phyloP scores from a whole-genome alignment of 805 yeast genomes.

The Scheffersomyces ergatensis region DNA sequence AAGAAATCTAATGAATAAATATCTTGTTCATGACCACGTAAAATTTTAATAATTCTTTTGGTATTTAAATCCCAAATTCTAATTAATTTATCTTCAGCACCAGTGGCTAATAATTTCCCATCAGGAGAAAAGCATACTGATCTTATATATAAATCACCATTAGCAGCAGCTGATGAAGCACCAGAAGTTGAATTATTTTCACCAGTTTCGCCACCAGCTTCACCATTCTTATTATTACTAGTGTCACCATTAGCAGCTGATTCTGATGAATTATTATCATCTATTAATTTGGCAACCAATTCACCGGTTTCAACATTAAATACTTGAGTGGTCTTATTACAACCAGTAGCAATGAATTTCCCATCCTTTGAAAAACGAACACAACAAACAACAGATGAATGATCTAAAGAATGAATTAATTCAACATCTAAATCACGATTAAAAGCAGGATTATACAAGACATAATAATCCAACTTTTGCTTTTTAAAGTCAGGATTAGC shows the following conservation, averaged over 20 bases:
- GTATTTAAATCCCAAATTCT: constrained; percentile 94
- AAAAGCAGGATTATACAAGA: constrained; percentile 85
- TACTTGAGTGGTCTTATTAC: constrained; percentile 93
- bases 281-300: constrained; percentile 79
- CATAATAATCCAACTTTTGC: constrained; percentile 80
- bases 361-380: constrained; percentile 92
- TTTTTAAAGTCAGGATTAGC: constrained; percentile 78
- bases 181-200: constrained; percentile 22
- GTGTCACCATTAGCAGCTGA: constrained; percentile 46
- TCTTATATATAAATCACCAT: constrained; percentile 87
- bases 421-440: constrained; percentile 71
- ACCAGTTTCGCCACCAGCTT: constrained; percentile 27
- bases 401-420: constrained; percentile 85
- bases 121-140: constrained; percentile 97
- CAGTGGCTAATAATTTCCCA: constrained; percentile 86
- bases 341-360: constrained; percentile 91
- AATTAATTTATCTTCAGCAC: constrained; percentile 85
- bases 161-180: constrained; percentile 43
- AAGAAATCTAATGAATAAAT: constrained; percentile 93
- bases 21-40: constrained; percentile 96
- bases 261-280: constrained; percentile 51
- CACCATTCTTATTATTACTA: constrained; percentile 28
- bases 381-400: constrained; percentile 94
- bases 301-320: constrained; percentile 91
- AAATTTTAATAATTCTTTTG: constrained; percentile 77